phyloP scores from a whole-genome alignment of 1,139 yeast genomes.

The Candida mesenterica region DNA sequence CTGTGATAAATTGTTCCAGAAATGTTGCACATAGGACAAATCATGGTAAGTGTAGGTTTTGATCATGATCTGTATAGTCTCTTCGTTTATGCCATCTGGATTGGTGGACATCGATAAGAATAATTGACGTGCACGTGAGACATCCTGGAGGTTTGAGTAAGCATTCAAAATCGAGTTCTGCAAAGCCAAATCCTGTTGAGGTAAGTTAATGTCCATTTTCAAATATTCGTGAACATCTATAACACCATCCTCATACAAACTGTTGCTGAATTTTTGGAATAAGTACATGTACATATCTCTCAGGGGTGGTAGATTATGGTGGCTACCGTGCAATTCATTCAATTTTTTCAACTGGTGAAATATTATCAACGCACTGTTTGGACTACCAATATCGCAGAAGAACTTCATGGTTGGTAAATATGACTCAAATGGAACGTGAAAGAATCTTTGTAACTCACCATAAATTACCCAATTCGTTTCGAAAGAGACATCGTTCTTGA shows the following conservation, averaged over 20 bases:
- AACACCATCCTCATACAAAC: conserved; percentile 66
- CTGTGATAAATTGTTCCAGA: conserved; percentile 61
- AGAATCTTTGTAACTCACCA: conserved; percentile 56
- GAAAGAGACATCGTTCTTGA: conserved; percentile 37
- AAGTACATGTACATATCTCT: conserved; percentile 62
- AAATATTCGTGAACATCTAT: conserved; percentile 62
- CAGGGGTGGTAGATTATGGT: conserved; percentile 55
- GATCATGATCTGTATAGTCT: conserved; percentile 70
- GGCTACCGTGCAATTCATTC: conserved; percentile 52
- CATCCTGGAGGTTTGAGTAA: conserved; percentile 61
- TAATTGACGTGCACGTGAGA: conserved; percentile 57
- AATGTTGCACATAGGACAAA: conserved; percentile 55
- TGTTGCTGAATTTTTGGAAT: conserved; percentile 60
- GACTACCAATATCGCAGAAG: conserved; percentile 56
- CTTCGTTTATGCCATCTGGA: conserved; percentile 61
- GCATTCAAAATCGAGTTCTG: conserved; percentile 68
- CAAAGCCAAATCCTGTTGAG: conserved; percentile 55
- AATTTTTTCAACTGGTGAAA: conserved; percentile 62
- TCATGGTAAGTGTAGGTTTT: conserved; percentile 63
- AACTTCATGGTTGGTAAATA: conserved; percentile 61
- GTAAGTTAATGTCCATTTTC: conserved; percentile 61
- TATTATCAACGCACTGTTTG: conserved; percentile 63
- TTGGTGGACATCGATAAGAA: conserved; percentile 59
- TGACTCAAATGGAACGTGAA: conserved; percentile 57
- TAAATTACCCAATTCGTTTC: conserved; percentile 66